Evolutionary conservation across 306 rosid genomes (phyloP), one percentile per base, ranked within the genome.

Genomic region (Quercus engelmannii): DNA sequence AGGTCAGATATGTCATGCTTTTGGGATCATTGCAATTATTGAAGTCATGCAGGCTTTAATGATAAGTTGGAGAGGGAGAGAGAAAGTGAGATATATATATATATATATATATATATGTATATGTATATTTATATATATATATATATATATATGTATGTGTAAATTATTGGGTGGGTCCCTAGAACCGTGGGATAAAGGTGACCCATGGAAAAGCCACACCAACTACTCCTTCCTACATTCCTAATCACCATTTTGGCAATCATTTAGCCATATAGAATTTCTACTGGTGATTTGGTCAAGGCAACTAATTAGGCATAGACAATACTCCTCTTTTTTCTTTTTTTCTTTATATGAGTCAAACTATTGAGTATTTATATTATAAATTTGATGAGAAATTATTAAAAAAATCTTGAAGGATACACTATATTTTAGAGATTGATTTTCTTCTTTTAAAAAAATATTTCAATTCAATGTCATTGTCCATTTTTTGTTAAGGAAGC

Each of bases 21-120:
- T 89, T 90, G 91, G 93, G 97, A 95, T 95, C 89, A 86, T 89
- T 89, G 94, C 97, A 91, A 91, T 92, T 71, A 95, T 93, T 92
- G 99, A 92, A 92, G 81, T 83, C 87, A 91, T 90, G 97, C 96
- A 91, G 89, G 87, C 97, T 94, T 92, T 91, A 89, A 95, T 90
- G 89, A 91, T 91, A 88, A 77, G 87, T 59, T 80, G 79, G 73
- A 84, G 70, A 51, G 64, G 63, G 55, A 52, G 55, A 59, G 31
- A n/a, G 49, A 28, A 65, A 13, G 73, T 41, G 35, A 21, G 54
- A 46, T 23, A 21, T 31, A 61, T 4, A 57, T 0, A n/a, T 1
- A 57, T 58, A 5, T 5, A 33, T 33, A 33, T 33, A 31, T 31
- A 33, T 33, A 31, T 31, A 33, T 33, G 0, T 33, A 1, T 33